These are phyloP conservation scores for Sanghuangporus sanghuang DNA, from an alignment of 1,284 basidiomycete genomes.

Conservation along the genomic window DNA sequence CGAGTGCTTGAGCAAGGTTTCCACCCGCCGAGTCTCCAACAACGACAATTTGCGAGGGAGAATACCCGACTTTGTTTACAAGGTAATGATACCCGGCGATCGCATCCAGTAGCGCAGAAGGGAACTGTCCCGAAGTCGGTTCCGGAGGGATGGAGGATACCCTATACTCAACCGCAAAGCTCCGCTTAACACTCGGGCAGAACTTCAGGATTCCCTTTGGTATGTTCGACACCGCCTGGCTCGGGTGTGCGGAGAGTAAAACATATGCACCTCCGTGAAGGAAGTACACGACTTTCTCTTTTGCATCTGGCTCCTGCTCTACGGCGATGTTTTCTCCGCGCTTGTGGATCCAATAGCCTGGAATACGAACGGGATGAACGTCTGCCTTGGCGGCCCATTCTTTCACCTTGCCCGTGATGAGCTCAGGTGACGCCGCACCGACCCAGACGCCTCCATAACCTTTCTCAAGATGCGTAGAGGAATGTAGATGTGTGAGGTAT, in stretches of 20 bases:
- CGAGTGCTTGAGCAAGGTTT: constrained; percentile 40
- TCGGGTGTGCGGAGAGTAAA: constrained; percentile 39
- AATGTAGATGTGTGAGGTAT: not conserved
- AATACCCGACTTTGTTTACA: constrained; percentile 32
- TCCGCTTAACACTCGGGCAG: constrained; percentile 25
- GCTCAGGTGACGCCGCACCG: constrained; percentile 44
- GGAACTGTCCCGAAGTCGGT: constrained; percentile 34
- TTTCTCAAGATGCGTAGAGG: constrained; percentile 2
- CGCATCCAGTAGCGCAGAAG: constrained; percentile 43
- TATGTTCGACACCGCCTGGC: constrained; percentile 28
- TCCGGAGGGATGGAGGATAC: constrained; percentile 23
- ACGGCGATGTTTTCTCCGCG: constrained; percentile 31
- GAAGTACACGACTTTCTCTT: constrained; percentile 47
- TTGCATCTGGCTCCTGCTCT: constrained; percentile 33
- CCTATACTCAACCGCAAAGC: constrained; percentile 32
- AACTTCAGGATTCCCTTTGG: constrained; percentile 20
- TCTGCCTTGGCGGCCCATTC: constrained; percentile 35
- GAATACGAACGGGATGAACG: constrained; percentile 39
- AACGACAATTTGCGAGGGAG: constrained; percentile 41
- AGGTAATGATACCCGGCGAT: constrained; percentile 43
- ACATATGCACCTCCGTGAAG: constrained; percentile 49
- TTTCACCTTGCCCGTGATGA: constrained; percentile 43
- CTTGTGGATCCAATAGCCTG: constrained; percentile 54
- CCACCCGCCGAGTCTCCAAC: constrained; percentile 53
- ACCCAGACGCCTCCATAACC: constrained; percentile 27